Conservation (phyloP, 208 protist species). For the Trypanosoma mega region DNA sequence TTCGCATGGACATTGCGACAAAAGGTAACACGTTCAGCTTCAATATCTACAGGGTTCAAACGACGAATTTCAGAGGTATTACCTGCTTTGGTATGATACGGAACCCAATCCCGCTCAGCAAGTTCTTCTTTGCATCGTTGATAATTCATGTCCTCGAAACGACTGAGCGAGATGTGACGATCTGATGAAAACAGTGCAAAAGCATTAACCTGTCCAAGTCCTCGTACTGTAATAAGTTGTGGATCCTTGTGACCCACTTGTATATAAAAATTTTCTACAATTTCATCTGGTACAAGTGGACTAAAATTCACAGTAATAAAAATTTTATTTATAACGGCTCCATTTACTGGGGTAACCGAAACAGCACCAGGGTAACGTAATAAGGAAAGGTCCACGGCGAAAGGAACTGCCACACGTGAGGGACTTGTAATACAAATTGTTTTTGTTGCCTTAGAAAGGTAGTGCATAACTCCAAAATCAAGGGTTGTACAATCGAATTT, state of each 20-base stretch:
- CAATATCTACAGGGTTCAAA: constrained; percentile 29
- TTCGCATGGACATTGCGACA: constrained; percentile 34
- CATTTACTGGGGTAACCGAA: constrained; percentile 71
- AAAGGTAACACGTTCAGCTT: constrained; percentile 81
- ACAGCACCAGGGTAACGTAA: constrained; percentile 58
- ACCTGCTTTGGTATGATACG: constrained; percentile 34
- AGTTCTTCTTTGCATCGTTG: constrained; percentile 15
- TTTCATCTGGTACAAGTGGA: constrained; percentile 81
- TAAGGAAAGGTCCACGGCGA: constrained; percentile 55
- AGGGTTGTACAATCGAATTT: constrained; percentile 79
- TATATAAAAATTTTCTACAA: constrained; percentile 81
- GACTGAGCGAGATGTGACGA: constrained; percentile 12
- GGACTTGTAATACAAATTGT: constrained; percentile 90
- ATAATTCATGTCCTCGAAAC: constrained; percentile 22
- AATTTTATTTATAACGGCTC: constrained; percentile 70
- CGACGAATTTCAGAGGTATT: neutral
- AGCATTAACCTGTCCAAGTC: constrained; percentile 71
- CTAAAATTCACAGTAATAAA: constrained; percentile 73
- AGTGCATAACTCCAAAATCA: constrained; percentile 90
- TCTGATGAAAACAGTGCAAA: constrained; percentile 40
- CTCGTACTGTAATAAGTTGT: constrained; percentile 74
- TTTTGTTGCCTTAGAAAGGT: constrained; percentile 59
- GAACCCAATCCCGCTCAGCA: constrained; percentile 19
- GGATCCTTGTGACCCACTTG: constrained; percentile 94
- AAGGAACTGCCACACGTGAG: constrained; percentile 86